Conservation (phyloP, 257 asterid genomes). For the Ophiorrhiza pumila region DNA sequence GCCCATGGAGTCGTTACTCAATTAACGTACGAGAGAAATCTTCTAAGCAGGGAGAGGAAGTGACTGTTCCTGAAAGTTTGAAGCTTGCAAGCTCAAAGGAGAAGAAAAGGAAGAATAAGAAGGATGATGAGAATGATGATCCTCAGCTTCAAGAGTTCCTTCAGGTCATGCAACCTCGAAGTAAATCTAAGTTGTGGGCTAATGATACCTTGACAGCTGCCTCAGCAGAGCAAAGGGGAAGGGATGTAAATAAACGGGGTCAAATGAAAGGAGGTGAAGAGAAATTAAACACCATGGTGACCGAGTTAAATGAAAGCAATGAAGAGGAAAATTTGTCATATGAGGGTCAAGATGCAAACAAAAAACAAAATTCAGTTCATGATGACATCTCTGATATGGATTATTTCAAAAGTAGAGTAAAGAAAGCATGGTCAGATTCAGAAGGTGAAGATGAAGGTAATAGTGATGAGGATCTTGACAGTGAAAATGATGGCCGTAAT, state of each 20-base stretch:
- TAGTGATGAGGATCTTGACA: conserved; percentile 27
- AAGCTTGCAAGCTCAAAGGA: conserved; percentile 30
- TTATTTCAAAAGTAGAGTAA: conserved; percentile 70
- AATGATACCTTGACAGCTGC: conserved; percentile 65
- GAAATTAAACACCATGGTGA: conserved; percentile 21
- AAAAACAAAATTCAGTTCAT: conserved; percentile 32
- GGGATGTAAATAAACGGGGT: conserved; percentile 23
- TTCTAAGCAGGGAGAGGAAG: conserved; percentile 39
- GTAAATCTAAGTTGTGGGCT: conserved; percentile 89
- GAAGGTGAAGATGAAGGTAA: conserved; percentile 55
- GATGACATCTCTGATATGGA: conserved; percentile 67
- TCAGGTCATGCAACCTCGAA: conserved; percentile 76
- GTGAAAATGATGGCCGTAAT: conserved; percentile 18
- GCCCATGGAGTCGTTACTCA: conserved; percentile 93
- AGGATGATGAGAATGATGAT: conserved; percentile 50
- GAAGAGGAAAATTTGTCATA: conserved; percentile 33
- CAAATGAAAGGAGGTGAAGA: conserved; percentile 28
- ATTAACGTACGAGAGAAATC: conserved; percentile 45
- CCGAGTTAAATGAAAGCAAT: conserved; percentile 28
- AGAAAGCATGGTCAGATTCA: conserved; percentile 65
- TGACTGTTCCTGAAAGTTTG: conserved; percentile 27
- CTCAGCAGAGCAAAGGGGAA: conserved; percentile 37
- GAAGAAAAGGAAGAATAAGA: conserved; percentile 39
- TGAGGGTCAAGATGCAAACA: conserved; percentile 31
- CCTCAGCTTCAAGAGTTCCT: conserved; percentile 82